Evolutionary conservation across 306 rosid species (phyloP).

Genomic region (Acacia melanoxylon): DNA sequence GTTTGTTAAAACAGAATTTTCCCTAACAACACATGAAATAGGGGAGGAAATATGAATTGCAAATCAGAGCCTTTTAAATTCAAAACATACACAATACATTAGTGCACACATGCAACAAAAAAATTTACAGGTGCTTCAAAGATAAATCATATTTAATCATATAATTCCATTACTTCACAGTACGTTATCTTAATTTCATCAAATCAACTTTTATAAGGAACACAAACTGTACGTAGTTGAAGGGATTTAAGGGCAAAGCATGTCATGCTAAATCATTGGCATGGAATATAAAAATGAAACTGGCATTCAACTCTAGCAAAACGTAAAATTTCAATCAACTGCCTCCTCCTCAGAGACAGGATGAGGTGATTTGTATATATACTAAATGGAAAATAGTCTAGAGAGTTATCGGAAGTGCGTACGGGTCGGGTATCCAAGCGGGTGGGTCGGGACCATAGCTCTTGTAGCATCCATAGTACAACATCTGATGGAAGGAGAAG

Average conservation of each 20-base stretch:
- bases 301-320: background rate
- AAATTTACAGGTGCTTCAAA: background rate
- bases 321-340: background rate
- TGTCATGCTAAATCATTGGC: background rate
- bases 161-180: background rate
- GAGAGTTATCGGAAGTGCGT: conserved; percentile 4
- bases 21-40: conserved; percentile 48
- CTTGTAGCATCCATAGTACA: conserved; percentile 68
- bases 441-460: conserved; percentile 85
- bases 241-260: background rate
- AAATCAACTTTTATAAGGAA: background rate
- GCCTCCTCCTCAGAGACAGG: background rate
- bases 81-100: conserved; percentile 19
- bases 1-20: conserved; percentile 58
- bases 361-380: background rate
- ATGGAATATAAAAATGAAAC: background rate
- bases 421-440: conserved; percentile 89
- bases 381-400: background rate
- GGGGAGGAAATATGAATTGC: background rate
- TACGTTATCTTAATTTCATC: background rate
- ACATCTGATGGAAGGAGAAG: conserved; percentile 82
- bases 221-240: conserved; percentile 2
- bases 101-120: background rate
- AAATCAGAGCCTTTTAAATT: conserved; percentile 4
- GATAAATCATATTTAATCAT: background rate